phyloP scores from a whole-genome alignment of 306 rosid genomes.

The Vigna trinervia region DNA sequence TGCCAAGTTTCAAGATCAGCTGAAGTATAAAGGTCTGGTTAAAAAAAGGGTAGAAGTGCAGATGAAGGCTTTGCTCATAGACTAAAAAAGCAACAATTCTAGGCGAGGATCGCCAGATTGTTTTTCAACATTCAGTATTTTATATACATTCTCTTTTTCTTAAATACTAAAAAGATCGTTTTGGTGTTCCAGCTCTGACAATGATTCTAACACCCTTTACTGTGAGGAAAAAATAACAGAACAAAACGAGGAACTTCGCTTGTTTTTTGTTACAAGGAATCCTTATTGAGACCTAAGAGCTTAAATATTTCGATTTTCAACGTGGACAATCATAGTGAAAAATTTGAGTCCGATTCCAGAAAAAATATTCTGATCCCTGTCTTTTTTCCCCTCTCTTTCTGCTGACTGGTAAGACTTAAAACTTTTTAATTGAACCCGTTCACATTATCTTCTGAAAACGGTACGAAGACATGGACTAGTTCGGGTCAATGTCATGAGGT shows the following conservation, averaged over 20 bases:
- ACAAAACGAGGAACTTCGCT: conserved; percentile 14
- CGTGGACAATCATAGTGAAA: conserved; percentile 2
- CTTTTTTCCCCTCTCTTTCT: background rate
- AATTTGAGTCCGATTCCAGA: conserved; percentile 1
- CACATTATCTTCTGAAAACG: conserved; percentile 1
- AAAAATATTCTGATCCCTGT: background rate
- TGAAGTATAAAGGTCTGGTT: background rate
- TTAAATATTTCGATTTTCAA: conserved; percentile 8
- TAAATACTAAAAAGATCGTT: background rate
- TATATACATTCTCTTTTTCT: background rate
- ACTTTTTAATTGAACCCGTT: background rate
- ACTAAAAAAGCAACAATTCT: background rate
- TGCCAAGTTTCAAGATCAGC: conserved; percentile 8
- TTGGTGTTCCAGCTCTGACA: background rate
- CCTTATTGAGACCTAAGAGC: background rate
- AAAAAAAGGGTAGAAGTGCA: background rate
- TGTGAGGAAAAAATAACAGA: background rate
- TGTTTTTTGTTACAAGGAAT: background rate
- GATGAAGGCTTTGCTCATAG: background rate
- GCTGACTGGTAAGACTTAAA: background rate
- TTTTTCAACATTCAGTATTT: background rate
- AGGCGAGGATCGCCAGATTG: background rate
- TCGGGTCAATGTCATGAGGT: conserved; percentile 12
- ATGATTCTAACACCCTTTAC: background rate
- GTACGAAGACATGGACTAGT: background rate